Base-by-base conservation (phyloP, 768 basidiomycete genomes). In the Russula sp. region DNA sequence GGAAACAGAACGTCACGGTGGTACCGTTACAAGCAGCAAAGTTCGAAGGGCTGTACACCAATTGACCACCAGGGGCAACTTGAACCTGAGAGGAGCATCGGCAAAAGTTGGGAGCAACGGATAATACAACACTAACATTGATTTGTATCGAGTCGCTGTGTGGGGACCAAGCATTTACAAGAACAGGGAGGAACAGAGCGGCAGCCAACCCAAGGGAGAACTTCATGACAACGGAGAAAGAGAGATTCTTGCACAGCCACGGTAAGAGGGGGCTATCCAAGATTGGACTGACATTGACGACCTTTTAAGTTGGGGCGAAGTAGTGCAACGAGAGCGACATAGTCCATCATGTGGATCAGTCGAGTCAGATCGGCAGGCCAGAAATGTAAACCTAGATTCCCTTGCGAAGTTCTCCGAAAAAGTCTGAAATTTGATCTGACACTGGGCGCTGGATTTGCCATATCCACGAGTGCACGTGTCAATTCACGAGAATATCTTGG, bases 1-100 rank as follows among this genome's bases (percentile, higher is more conserved):
- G 81, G 77, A 84, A 82, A 69, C 72, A 80, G 74, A 85, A 85
- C 3, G 80, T 82, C 34, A 85, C 78, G 5, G 73, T 63, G n/a
- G 81, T 80, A 22, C 80, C 80, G n/a, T 80, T 78, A 5, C 76
- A n/a, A 0, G 84, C 83, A 18, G 72, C 78, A 67, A 85, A 67
- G 66, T 81, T 81, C 52, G 69, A 32, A 3, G 83, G 84, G 62
- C 69, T 74, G 75, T 79, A 85, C 13, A 73, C 63, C 67, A 82
- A 79, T 18, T 69, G 61, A 6, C 74, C 75, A 18, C 75, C 68
- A 50, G 75, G 64, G 6, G 73, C 76, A 36, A 84, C 84, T 50
- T 82, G 70, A 64, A 84, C 14, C 38, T 38, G 28, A 4, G 26
- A 52, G 34, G 53, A 16, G 10, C 46, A 32, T 61, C 56, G 57